Base-by-base conservation (phyloP, 2,329 filamentous ascomycete species). In the Alternaria hordeiaustralica region DNA sequence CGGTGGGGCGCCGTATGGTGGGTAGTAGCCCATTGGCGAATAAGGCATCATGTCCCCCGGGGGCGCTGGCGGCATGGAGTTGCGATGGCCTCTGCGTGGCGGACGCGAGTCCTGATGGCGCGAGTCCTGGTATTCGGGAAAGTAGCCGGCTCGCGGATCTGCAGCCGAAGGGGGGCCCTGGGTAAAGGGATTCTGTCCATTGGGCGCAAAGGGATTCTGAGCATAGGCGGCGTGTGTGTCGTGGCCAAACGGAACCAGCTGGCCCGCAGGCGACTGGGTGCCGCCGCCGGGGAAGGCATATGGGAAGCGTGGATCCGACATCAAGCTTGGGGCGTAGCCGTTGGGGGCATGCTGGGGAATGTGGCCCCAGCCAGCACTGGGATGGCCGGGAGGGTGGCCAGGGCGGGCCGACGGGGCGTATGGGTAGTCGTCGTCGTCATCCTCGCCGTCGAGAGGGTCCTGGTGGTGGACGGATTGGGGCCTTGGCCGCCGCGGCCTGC, bases 351-450 rank as follows among this genome's bases (percentile, higher is more conserved):
- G 63, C 55, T 77, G 75, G 20, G 76, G 77, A 13, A 81, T 71
- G 59, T 81, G 77, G 15, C 69, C 69, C 79, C 79, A 82, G 66
- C 75, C 76, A 28, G 71, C 63, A 61, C 68, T 72, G 50, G 80
- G 77, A 61, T 78, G 78, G 60, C 79, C 77, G 30, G 77, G 75
- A 33, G 75, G 74, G 12, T 71, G 75, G 26, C 65, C 71, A 30
- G 66, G 63, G 44, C 68, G 70, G 63, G 76, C 61, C 63, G 77
- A 69, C 13, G 66, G 56, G 51, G 71, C 73, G 74, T 79, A 76
- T 18, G 79, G 80, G 69, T 84, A 83, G 66, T 84, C 82, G 75
- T 84, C 82, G 75, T 84, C 82, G 62, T 78, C 76, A 50, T 73
- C 78, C 54, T 82, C 82, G 78, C 83, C 76, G 56, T 82, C 82